Evolutionary conservation across 2,329 filamentous ascomycete genomes (phyloP).

Genomic region (Pestalotiopsis fici): DNA sequence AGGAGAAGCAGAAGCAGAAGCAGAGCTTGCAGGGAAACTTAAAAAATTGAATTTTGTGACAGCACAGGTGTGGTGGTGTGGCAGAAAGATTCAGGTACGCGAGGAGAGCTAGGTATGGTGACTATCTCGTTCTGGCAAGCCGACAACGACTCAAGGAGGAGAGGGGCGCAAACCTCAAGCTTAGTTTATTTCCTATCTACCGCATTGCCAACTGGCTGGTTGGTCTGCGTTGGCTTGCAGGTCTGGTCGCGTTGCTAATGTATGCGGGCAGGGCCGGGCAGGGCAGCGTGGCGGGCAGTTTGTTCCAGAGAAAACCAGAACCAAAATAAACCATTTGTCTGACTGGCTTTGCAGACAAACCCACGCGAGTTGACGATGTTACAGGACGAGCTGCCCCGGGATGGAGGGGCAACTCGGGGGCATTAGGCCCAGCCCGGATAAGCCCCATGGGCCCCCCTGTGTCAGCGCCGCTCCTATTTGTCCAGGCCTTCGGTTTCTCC

Average conservation of each 20-base stretch:
- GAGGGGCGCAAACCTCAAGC: background rate
- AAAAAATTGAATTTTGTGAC: background rate
- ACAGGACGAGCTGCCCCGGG: background rate
- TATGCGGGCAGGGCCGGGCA: background rate
- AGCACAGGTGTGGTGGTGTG: background rate
- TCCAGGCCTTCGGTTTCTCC: background rate
- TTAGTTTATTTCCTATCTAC: background rate
- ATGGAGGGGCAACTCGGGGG: background rate
- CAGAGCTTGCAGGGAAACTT: conserved; percentile 3
- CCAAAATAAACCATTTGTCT: background rate
- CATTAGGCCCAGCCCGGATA: background rate
- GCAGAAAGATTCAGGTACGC: conserved; percentile 9
- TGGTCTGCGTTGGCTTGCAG: background rate
- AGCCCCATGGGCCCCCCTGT: background rate
- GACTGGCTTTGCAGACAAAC: background rate
- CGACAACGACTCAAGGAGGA: background rate
- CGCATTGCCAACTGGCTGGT: background rate
- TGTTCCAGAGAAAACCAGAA: background rate
- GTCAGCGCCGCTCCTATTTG: background rate
- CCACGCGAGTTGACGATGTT: conserved; percentile 1
- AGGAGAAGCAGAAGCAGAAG: background rate
- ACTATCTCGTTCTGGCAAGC: conserved; percentile 10
- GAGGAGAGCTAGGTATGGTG: background rate
- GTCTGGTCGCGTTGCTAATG: background rate
- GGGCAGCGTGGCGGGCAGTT: background rate